Evolutionary conservation across 768 basidiomycete genomes (phyloP), one percentile per base, ranked within the genome.

Genomic region (Floccularia luteovirens): DNA sequence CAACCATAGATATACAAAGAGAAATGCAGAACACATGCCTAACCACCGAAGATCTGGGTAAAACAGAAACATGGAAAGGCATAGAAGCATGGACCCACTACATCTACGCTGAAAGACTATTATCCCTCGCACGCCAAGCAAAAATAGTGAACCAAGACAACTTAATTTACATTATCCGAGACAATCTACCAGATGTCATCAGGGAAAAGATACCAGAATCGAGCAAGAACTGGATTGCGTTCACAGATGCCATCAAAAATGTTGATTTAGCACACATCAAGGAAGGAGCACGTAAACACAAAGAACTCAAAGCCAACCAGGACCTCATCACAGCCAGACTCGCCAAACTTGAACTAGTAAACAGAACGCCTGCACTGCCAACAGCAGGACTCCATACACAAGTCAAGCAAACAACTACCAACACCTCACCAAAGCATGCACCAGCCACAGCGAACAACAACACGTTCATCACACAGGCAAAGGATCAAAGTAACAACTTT

Each of bases 21-120:
- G n/a, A n/a, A n/a, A n/a, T n/a, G n/a, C n/a, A n/a, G n/a, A n/a
- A n/a, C n/a, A n/a, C n/a, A n/a, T n/a, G n/a, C n/a, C n/a, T n/a
- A n/a, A n/a, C n/a, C n/a, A n/a, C 38, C 13, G 38, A 39, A 22
- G 38, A 39, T 14, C 25, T 39, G 21, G 38, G 38, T n/a, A 39
- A 39, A 24, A 39, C 12, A 22, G 25, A 24, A 24, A 4, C 14
- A n/a, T 22, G 3, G 14, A 24, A n/a, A 28, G 38, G 24, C 2
- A 39, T 11, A n/a, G 38, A 25, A n/a, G n/a, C 4, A n/a, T 25
- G 13, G 11, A 13, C 38, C 4, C 38, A 39, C 21, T 3, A 7
- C 24, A 24, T 4, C 4, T 39, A n/a, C 5, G 38, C 38, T 3
- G 19, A 22, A 4, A 39, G 14, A 39, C n/a, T 22, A 4, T n/a